Evolutionary conservation across 345 rosid genomes (phyloP), one percentile per base, ranked within the genome.

Genomic region (Hibiscus syriacus): DNA sequence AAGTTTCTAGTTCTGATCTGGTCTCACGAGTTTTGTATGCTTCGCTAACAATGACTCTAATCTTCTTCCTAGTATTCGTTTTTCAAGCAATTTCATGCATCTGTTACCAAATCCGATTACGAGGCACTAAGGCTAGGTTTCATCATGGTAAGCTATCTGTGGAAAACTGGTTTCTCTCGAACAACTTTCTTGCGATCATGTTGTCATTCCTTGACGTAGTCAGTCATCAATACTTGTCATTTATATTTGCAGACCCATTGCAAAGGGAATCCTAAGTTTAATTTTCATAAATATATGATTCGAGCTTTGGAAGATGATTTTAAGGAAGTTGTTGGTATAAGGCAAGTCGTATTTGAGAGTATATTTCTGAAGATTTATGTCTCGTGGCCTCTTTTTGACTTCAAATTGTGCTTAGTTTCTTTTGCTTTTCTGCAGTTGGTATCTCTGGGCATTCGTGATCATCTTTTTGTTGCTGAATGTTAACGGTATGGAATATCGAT

Each of bases 221-320:
- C 20, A 36, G 2, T 45, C 68, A 19, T 30, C 22, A 41, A 6
- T 41, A 46, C 66, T 49, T 60, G 4, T 59, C 49, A 57, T 73
- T 67, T 50, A 30, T 73, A 27, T 66, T 66, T 50, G 32, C 65
- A 94, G 98, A 85, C 78, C 2, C 98, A 94, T 71, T 89, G 95
- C 77, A 87, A 46, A 74, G 70, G 71, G 69, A 94, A 78, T 69
- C 95, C 79, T 0, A 89, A 87, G 78, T 89, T 91, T 62, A 81
- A 91, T 67, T 91, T 94, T 75, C 90, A 88, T 80, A 88, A 80
- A 69, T 94, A 94, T 78, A 89, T 94, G 99, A 78, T 94, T n/a
- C 90, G 99, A 9, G 99, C 98, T 53, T 85, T 94, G 38, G 99
- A 94, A 72, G 98, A 83, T 79, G 98, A 94, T 78, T 94, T 94